Base-by-base conservation (phyloP, 2,329 filamentous ascomycete genomes). In the Leptodontidium sp. region DNA sequence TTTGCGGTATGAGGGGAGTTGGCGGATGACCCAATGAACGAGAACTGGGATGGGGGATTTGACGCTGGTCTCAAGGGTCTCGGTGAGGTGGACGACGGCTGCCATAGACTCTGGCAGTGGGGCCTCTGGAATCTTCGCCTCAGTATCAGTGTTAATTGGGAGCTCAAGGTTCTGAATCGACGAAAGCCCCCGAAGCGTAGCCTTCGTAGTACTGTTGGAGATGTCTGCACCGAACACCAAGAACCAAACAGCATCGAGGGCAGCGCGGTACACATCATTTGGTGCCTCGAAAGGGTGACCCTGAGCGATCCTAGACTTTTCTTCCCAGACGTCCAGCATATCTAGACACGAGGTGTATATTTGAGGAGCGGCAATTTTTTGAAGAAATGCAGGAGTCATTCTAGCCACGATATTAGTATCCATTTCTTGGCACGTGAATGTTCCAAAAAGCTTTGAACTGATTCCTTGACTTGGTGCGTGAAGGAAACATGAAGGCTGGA, bases 331-430 rank as follows among this genome's bases (percentile, higher is more conserved):
- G 2, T 77, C 68, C 2, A 79, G 40, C 8, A 80, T 62, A 38
- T 76, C 75, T 0, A 70, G 32, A 1, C 72, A 71, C 0, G 71
- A 66, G 21, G 66, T 66, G 61, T 75, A 68, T 12, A 80, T 75
- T 14, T 76, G 74, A 1, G 77, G 77, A 1, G 76, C 77, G 1
- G 74, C 75, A 6, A 75, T 75, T 4, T 72, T 70, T n/a, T 74
- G 58, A 0, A 80, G 71, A 61, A 80, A 80, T 9, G 72, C 73
- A 5, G 70, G 58, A 49, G 71, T 75, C 78, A 80, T 79, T 12
- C 24, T 38, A 15, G 12, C 15, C 15, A 32, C 1, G 4, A 55
- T 40, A 1, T 52, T 35, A 26, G 15, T 4, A 38, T 47, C 8
- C 7, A 12, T 7, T 12, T 12, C 38, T 11, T 2, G 11, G 8